A percentile compares a stretch with the other conserved stretches of the same genome.
Conservation (phyloP, 805 yeast genomes). For the Grigorovia jiainica region DNA sequence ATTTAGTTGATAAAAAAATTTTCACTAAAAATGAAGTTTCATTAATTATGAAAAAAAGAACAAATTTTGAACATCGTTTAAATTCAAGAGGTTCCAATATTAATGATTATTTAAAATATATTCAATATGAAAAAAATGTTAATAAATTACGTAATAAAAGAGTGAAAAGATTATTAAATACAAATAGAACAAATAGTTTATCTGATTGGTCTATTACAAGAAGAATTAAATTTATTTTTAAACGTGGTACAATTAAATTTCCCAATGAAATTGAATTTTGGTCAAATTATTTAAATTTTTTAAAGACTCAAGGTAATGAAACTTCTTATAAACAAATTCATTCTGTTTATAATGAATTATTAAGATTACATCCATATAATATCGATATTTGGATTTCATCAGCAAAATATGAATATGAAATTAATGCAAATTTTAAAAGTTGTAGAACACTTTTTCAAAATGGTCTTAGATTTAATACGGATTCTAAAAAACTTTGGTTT, state of each 20-base stretch:
- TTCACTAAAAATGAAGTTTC: slow-evolving; percentile 78
- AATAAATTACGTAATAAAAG: slow-evolving; percentile 73
- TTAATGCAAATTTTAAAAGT: slow-evolving; percentile 78
- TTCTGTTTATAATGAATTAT: slow-evolving; percentile 63
- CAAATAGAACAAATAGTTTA: slow-evolving; percentile 50
- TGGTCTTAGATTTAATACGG: slow-evolving; percentile 75
- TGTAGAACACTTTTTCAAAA: slow-evolving; percentile 81
- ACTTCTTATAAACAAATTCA: slow-evolving; percentile 67
- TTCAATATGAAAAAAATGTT: slow-evolving; percentile 69
- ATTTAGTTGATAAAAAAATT: slow-evolving; percentile 67
- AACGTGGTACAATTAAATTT: slow-evolving; percentile 70
- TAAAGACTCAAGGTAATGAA: slow-evolving; percentile 40
- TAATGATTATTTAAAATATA: slow-evolving; percentile 67
- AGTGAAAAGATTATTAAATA: slow-evolving; percentile 47
- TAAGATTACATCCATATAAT: slow-evolving; percentile 85
- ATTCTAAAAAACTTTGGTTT: slow-evolving; percentile 63
- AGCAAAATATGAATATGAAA: slow-evolving; percentile 87
- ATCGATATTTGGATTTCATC: slow-evolving; percentile 90
- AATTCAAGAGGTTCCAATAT: slow-evolving; percentile 74
- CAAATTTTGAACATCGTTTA: slow-evolving; percentile 89
- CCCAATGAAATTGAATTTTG: slow-evolving; percentile 73
- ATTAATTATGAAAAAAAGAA: slow-evolving; percentile 81
- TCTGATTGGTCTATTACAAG: slow-evolving; percentile 84
- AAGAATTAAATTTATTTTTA: slow-evolving; percentile 72
- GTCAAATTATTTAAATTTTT: slow-evolving; percentile 63